Conservation (phyloP, 2,329 filamentous ascomycete genomes). For the Aspergillus brasiliensis region DNA sequence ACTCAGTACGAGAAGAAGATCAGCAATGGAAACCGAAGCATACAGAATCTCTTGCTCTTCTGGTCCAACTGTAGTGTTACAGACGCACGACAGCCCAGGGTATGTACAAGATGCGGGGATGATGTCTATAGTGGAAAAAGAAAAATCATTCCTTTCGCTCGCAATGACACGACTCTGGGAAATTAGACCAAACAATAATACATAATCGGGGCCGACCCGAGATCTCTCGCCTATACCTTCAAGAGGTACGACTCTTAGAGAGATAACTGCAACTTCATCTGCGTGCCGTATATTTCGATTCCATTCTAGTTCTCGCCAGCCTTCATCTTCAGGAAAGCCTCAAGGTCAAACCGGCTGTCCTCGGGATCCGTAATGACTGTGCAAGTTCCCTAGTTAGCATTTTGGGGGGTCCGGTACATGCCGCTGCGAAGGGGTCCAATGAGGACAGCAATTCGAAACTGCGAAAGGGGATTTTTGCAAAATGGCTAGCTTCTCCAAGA, state of each 20-base stretch:
- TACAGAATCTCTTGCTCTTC: slow-evolving; percentile 41
- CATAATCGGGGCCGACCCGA: slow-evolving; percentile 39
- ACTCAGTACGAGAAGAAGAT: slow-evolving; percentile 12
- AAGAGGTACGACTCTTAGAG: slow-evolving; percentile 34
- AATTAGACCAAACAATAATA: slow-evolving; percentile 48
- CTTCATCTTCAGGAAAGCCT: slow-evolving; percentile 74
- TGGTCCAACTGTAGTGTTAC: slow-evolving; percentile 43
- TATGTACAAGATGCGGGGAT: slow-evolving; percentile 47
- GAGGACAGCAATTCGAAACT: background rate
- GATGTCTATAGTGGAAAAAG: slow-evolving; percentile 43
- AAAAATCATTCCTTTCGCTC: slow-evolving; percentile 45
- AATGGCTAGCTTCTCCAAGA: slow-evolving; percentile 22
- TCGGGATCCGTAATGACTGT: slow-evolving; percentile 74
- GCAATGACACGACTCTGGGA: slow-evolving; percentile 44
- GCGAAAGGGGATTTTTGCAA: background rate
- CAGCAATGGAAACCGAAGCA: slow-evolving; percentile 30
- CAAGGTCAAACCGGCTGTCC: slow-evolving; percentile 90
- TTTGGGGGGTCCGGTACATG: slow-evolving; percentile 1
- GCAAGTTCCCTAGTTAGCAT: slow-evolving; percentile 22
- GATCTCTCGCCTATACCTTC: slow-evolving; percentile 37
- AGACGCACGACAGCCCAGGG: slow-evolving; percentile 41
- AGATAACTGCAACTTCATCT: slow-evolving; percentile 35
- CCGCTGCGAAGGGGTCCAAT: background rate
- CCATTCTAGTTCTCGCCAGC: slow-evolving; percentile 45
- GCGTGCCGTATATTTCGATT: slow-evolving; percentile 27